phyloP scores from a whole-genome alignment of 139 green algal genomes.

The Chlamydomonas asymmetrica region DNA sequence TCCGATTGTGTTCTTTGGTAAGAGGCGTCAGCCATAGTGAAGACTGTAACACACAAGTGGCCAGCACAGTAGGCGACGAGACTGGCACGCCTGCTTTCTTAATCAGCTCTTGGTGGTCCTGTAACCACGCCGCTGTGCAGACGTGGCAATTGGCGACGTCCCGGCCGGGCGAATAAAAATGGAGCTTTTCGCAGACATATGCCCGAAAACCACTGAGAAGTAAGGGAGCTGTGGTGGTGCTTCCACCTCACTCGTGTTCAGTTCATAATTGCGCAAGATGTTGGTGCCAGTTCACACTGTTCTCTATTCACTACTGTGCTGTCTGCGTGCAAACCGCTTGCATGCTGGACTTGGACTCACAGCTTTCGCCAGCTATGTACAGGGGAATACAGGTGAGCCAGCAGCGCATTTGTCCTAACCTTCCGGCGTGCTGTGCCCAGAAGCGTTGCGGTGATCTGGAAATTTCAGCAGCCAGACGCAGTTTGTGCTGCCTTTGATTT shows the following conservation, averaged over 20 bases:
- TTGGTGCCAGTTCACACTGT: no score
- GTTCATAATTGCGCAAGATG: slow-evolving; percentile 27
- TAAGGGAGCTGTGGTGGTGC: no score
- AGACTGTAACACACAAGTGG: not conserved
- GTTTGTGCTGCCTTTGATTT: not conserved
- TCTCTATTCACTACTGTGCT: no score
- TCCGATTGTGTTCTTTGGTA: slow-evolving; percentile 94
- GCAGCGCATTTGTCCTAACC: not conserved
- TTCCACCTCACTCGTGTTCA: no score
- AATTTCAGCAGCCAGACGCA: not conserved
- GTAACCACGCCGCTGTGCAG: slow-evolving; percentile 43
- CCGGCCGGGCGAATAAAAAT: slow-evolving; percentile 84
- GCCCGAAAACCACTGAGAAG: slow-evolving; percentile 86
- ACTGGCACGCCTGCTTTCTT: not conserved
- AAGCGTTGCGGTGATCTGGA: not conserved
- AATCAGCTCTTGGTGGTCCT: not conserved
- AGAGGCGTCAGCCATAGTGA: not conserved
- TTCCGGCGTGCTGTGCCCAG: not conserved
- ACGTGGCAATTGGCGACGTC: slow-evolving; percentile 83
- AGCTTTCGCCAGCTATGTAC: slow-evolving; percentile 94
- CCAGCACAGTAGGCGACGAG: not conserved
- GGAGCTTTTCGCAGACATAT: slow-evolving; percentile 90
- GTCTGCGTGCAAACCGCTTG: not conserved
- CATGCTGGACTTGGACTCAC: slow-evolving; percentile 15
- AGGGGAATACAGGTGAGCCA: slow-evolving; percentile 78